Base-by-base conservation (phyloP, 2,329 filamentous ascomycete genomes). In the Cryoendolithus antarcticus region DNA sequence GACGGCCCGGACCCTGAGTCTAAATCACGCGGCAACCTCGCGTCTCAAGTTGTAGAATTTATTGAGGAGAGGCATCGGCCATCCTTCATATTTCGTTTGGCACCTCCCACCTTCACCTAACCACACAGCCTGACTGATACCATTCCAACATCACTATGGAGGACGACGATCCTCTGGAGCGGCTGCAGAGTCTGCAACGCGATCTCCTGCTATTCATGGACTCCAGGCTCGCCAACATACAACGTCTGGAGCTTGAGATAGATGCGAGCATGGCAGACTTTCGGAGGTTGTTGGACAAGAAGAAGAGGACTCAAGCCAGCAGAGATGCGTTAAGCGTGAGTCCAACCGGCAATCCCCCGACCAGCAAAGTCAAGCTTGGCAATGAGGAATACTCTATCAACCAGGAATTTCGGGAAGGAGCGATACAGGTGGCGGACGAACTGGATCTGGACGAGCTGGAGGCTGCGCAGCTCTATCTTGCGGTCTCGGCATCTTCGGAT, bases 371-470 rank as follows among this genome's bases (percentile, higher is more conserved):
- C 49, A 75, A 67, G 28, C 64, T 94, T 42, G 74, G 75, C 50
- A 80, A 78, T 45, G 72, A 75, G 28, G 76, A 88, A 53, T 96
- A 86, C 60, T 67, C 72, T 13, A 69, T 98, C 64, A 95, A 93
- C 62, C 74, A 83, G 40, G 79, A 86, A 45, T 96, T 98, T 62
- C 78, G 89, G 55, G 81, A 94, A 60, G 77, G 81, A 49, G 75
- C 79, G 15, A 69, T 93, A 27, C 75, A 85, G 51, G 70, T 98
- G 30, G 83, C 89, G 40, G 88, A 96, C 60, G 84, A 86, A 50
- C 70, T 95, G 45, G 80, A 94, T 53, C 70, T 98, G 38, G 88
- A 98, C 62, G 93, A 98, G 62, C 59, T 93, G 41, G 76, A 91
- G 52, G 82, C 89, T 11, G 83, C 86, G 7, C 72, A 74, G 48